A percentile compares a stretch with the other conserved stretches of the same genome.
These are phyloP conservation scores for Biancaea sappan DNA, from an alignment of 306 rosid species.

Conservation along the genomic window DNA sequence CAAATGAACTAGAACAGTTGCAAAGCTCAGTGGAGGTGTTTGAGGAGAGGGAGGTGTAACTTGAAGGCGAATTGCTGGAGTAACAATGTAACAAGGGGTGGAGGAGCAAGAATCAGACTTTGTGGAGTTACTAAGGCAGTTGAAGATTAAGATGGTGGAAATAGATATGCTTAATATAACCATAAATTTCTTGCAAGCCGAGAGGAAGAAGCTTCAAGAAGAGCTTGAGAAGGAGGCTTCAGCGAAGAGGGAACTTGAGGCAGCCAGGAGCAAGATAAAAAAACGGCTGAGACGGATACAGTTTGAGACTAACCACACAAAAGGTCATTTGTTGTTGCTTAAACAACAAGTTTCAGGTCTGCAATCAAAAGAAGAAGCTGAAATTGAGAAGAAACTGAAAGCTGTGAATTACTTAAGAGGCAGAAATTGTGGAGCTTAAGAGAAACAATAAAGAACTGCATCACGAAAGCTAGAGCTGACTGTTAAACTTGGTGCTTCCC, in stretches of 20 bases:
- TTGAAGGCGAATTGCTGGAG: conserved; percentile 88
- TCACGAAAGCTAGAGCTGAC: conserved; percentile 77
- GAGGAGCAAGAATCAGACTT: conserved; percentile 78
- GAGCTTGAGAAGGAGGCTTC: conserved; percentile 59
- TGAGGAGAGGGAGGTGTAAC: conserved; percentile 94
- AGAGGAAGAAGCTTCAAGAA: conserved; percentile 85
- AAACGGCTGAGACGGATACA: conserved; percentile 91
- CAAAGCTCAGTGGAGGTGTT: conserved; percentile 67
- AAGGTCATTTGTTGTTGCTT: conserved; percentile 86
- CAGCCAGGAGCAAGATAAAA: conserved; percentile 82
- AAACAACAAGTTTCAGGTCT: conserved; percentile 86
- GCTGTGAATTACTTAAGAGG: conserved; percentile 72
- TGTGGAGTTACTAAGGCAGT: conserved; percentile 69
- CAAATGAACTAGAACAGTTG: conserved; percentile 68
- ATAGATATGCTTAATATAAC: conserved; percentile 75
- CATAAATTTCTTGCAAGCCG: conserved; percentile 79
- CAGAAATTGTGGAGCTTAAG: conserved; percentile 74
- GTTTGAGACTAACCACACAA: conserved; percentile 86
- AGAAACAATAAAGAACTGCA: conserved; percentile 86
- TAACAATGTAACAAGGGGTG: conserved; percentile 82
- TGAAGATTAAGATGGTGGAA: conserved; percentile 78
- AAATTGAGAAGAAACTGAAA: conserved; percentile 74
- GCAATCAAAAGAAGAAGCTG: conserved; percentile 79
- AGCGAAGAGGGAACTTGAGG: conserved; percentile 75
- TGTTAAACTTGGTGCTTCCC: conserved; percentile 71